These are phyloP conservation scores for Sporothrix sp. DNA, from an alignment of 2,329 filamentous ascomycete species.

Conservation along the genomic window DNA sequence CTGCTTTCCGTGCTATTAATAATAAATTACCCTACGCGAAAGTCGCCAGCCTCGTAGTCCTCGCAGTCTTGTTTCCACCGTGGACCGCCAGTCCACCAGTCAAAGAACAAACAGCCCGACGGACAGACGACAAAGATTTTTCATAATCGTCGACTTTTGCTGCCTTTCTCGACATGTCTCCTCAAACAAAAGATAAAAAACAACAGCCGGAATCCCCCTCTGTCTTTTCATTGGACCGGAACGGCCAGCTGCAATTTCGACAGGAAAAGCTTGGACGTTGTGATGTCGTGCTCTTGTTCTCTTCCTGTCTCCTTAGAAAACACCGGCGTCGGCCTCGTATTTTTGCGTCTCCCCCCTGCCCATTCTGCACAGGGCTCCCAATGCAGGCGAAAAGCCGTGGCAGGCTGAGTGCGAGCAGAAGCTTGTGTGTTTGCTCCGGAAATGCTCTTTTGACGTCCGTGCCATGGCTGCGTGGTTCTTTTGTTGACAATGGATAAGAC, in stretches of 20 bases:
- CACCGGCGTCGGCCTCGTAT: background rate
- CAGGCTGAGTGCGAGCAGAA: background rate
- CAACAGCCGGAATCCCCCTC: background rate
- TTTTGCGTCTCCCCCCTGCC: background rate
- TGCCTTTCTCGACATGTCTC: too few species aligned
- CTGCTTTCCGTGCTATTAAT: constrained; percentile 4
- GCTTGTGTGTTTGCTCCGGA: too few species aligned
- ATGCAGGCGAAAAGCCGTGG: background rate
- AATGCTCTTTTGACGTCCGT: too few species aligned
- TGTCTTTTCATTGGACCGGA: background rate
- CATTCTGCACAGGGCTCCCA: background rate
- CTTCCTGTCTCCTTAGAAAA: too few species aligned
- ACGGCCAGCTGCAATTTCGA: background rate
- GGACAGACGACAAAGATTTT: too few species aligned
- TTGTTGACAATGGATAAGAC: too few species aligned
- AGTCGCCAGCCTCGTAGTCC: background rate
- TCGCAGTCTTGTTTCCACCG: too few species aligned
- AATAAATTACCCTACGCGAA: background rate
- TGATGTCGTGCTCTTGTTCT: background rate
- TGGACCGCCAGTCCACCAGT: background rate
- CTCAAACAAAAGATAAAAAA: background rate
- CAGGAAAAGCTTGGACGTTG: background rate
- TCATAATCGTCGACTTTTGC: too few species aligned
- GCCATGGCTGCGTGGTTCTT: too few species aligned
- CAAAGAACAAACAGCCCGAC: background rate